Evolutionary conservation across 768 basidiomycete species (phyloP).

Genomic region (Termitomyces sp.): DNA sequence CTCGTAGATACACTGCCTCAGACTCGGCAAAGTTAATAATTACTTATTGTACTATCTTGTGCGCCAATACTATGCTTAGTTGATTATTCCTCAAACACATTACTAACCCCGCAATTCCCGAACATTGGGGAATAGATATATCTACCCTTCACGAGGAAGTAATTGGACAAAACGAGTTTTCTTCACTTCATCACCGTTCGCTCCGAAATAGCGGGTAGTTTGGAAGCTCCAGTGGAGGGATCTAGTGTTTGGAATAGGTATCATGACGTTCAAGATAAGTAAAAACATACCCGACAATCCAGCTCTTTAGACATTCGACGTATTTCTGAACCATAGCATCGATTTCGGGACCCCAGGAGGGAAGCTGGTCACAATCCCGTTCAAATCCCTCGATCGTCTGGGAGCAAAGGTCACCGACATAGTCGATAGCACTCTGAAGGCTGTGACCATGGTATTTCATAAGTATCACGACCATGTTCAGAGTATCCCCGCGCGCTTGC

Average conservation of each 20-base stretch:
- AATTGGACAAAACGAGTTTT: conserved; percentile 47
- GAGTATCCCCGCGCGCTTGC: conserved; percentile 62
- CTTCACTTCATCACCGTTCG: conserved; percentile 50
- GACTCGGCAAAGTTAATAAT: no score
- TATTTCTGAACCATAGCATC: conserved; percentile 56
- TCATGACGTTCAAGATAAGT: not conserved
- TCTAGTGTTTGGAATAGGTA: conserved; percentile 19
- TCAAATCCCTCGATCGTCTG: conserved; percentile 50
- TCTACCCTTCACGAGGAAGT: conserved; percentile 26
- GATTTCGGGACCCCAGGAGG: conserved; percentile 58
- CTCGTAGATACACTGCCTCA: no score
- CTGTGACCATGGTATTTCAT: conserved; percentile 54
- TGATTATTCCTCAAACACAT: no score
- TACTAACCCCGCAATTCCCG: no score
- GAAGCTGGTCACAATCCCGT: conserved; percentile 41
- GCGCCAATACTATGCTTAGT: no score
- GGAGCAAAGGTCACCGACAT: conserved; percentile 57
- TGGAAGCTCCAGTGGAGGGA: conserved; percentile 71
- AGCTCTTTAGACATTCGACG: conserved; percentile 58
- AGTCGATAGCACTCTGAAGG: conserved; percentile 60
- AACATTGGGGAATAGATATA: conserved; percentile 7
- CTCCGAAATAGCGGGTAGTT: conserved; percentile 65
- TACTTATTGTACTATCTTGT: no score
- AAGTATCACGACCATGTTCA: conserved; percentile 71
- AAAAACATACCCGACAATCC: conserved; percentile 56